Percentiles rank a stretch among this genome's conserved stretches.
Conservation (phyloP, 495 filamentous ascomycete genomes). For the Chaetomidium leptoderma region DNA sequence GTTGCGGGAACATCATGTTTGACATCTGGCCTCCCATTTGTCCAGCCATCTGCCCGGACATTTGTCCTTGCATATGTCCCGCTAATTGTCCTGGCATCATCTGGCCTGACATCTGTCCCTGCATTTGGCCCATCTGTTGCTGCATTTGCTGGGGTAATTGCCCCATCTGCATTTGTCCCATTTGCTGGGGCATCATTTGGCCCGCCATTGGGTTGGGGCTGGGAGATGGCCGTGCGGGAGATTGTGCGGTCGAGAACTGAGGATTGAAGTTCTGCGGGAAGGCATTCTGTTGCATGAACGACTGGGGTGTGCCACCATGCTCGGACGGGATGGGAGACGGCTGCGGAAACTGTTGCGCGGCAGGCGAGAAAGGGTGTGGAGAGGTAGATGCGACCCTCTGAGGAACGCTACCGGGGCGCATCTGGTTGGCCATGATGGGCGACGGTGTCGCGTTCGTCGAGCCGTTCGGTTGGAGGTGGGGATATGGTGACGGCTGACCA, state of each 20-base stretch:
- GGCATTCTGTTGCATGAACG: slow-evolving; percentile 56
- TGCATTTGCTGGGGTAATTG: slow-evolving; percentile 21
- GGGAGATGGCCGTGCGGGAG: slow-evolving; percentile 47
- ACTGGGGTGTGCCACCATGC: slow-evolving; percentile 74
- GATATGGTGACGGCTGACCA: slow-evolving; percentile 63
- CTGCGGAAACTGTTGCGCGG: slow-evolving; percentile 69
- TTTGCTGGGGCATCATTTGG: slow-evolving; percentile 47
- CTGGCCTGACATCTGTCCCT: slow-evolving; percentile 20
- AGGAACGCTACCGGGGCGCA: slow-evolving; percentile 58
- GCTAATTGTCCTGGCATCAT: slow-evolving; percentile 22
- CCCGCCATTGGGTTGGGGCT: slow-evolving; percentile 44
- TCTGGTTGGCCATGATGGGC: slow-evolving; percentile 74
- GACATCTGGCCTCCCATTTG: slow-evolving; percentile 25
- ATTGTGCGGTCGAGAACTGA: slow-evolving; percentile 50
- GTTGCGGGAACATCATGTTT: slow-evolving; percentile 45
- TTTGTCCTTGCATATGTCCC: slow-evolving; percentile 22
- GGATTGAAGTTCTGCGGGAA: slow-evolving; percentile 57
- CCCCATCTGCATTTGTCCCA: slow-evolving; percentile 41
- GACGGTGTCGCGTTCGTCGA: slow-evolving; percentile 82
- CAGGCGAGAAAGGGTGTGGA: slow-evolving; percentile 84
- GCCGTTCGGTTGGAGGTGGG: slow-evolving; percentile 77
- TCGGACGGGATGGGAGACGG: slow-evolving; percentile 75
- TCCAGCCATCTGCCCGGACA: slow-evolving; percentile 22
- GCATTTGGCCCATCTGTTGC: slow-evolving; percentile 25
- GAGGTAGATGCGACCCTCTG: slow-evolving; percentile 86